Base-by-base conservation (phyloP, 1,139 yeast species). In the Lodderomyces metapsilosis region DNA sequence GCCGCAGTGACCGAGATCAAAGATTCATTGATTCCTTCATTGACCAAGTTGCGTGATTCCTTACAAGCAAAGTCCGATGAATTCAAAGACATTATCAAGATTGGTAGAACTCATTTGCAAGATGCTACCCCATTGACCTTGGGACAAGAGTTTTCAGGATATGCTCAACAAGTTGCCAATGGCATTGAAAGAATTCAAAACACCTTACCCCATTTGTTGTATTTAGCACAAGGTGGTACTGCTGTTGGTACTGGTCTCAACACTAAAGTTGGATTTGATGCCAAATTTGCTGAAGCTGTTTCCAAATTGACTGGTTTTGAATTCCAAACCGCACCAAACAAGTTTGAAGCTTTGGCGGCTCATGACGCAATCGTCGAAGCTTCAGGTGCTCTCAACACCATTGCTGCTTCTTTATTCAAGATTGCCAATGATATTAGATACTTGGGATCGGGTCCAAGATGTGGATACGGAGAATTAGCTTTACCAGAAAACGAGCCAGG, bases 401-500 rank as follows among this genome's bases (percentile, higher is more conserved):
- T 94, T 46, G 98, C 98, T 33, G 87, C 80, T 34, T 89, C 97
- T 18, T 76, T 92, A 58, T 92, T 76, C 83, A 92, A 92, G 78
- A 92, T 92, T 53, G 98, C 98, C 56, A 88, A 94, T 66, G 98
- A 92, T 67, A 92, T 92, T 64, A 80, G 98, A 72, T 92, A 92
- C 79, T 81, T 92, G 58, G 98, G 98, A 48, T 88, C 97, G 34
- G 98, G 98, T 56, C 98, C 98, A 61, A 84, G 98, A 73, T 92
- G 98, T 72, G 98, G 98, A 46, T 92, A 92, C 70, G 98, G 98
- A 44, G 98, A 92, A 71, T 81, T 92, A 57, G 64, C 89, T 23
- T 76, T 92, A 54, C 98, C 98, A 50, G 98, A 91, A 74, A 94
- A 94, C 66, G 98, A 92, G 71, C 98, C 98, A 45, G 98, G 98